Conservation (phyloP, 768 basidiomycete genomes). For the Rhodosporidiobolus sp. region DNA sequence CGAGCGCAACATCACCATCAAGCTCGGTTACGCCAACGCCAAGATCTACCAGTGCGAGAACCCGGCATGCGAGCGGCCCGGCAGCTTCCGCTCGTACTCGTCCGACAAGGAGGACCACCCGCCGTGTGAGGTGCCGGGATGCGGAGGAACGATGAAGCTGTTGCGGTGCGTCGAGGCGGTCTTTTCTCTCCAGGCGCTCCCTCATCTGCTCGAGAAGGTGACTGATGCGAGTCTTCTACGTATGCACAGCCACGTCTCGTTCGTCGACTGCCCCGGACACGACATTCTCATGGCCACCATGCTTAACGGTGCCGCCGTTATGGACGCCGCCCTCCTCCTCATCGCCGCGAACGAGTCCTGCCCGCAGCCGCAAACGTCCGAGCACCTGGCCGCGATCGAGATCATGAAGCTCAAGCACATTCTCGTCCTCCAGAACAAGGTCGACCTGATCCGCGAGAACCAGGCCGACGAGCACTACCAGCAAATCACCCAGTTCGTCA, state of each 20-base stretch:
- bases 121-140: slow-evolving; percentile 87
- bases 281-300: slow-evolving; percentile 99
- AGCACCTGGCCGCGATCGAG: slow-evolving; percentile 96
- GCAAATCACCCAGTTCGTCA: slow-evolving; percentile 91
- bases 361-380: slow-evolving; percentile 97
- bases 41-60: slow-evolving; percentile 99
- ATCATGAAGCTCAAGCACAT: slow-evolving; percentile 99
- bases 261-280: slow-evolving; percentile 83
- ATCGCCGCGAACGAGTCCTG: slow-evolving; percentile 98
- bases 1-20: slow-evolving; percentile 98
- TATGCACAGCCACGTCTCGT: slow-evolving; percentile 79
- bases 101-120: slow-evolving; percentile 92
- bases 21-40: slow-evolving; percentile 97
- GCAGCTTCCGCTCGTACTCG: slow-evolving; percentile 88
- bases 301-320: slow-evolving; percentile 99
- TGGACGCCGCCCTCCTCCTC: slow-evolving; percentile 95
- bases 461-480: slow-evolving; percentile 95
- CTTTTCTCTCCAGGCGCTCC: not conserved
- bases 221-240: too few relatives aligned
- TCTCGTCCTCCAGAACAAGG: slow-evolving; percentile 86
- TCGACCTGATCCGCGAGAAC: slow-evolving; percentile 92
- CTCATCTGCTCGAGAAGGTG: not conserved
- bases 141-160: slow-evolving; percentile 83
- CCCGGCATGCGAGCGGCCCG: slow-evolving; percentile 83
- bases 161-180: slow-evolving; percentile 56